Percentiles rank a stretch among this genome's conserved stretches.
These are phyloP conservation scores for Colletotrichum truncatum DNA, from an alignment of 2,329 filamentous ascomycete species.

Conservation along the genomic window DNA sequence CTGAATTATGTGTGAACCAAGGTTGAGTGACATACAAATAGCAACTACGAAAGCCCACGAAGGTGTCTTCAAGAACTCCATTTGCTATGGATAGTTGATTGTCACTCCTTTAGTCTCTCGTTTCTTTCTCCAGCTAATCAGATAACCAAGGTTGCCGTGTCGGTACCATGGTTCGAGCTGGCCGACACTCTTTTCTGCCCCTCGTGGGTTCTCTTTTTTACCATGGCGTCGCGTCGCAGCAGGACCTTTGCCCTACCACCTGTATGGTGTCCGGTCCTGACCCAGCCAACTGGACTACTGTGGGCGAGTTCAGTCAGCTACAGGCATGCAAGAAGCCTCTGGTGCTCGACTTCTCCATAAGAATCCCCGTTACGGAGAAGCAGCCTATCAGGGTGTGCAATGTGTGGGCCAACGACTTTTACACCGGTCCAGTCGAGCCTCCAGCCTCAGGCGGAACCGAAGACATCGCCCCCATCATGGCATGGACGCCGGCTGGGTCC, in stretches of 20 bases:
- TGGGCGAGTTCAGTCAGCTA: slow-evolving; percentile 14
- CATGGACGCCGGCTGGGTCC: slow-evolving; percentile 16
- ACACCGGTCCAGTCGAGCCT: neutral
- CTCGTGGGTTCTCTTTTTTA: neutral
- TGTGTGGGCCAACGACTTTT: slow-evolving; percentile 14
- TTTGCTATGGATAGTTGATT: too few species aligned
- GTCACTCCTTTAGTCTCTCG: too few species aligned
- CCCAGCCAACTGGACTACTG: slow-evolving; percentile 20
- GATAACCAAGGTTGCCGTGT: neutral
- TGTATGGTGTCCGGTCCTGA: slow-evolving; percentile 2
- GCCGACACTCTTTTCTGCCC: neutral
- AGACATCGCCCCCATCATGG: neutral
- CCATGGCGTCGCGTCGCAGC: neutral
- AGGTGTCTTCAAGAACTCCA: too few species aligned
- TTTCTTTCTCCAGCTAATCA: too few species aligned
- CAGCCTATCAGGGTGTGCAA: slow-evolving; percentile 22
- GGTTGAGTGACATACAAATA: too few species aligned
- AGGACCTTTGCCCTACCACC: slow-evolving; percentile 15
- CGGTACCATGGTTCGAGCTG: neutral
- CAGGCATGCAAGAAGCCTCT: slow-evolving; percentile 7
- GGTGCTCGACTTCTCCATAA: neutral
- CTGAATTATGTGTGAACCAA: too few species aligned
- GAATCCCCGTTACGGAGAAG: neutral
- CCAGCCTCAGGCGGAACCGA: too few species aligned
- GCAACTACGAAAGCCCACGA: too few species aligned